A percentile compares a stretch with the other conserved stretches of the same genome.
phyloP scores from a whole-genome alignment of 2,329 filamentous ascomycete species.

The Emydomyces testavorans region DNA sequence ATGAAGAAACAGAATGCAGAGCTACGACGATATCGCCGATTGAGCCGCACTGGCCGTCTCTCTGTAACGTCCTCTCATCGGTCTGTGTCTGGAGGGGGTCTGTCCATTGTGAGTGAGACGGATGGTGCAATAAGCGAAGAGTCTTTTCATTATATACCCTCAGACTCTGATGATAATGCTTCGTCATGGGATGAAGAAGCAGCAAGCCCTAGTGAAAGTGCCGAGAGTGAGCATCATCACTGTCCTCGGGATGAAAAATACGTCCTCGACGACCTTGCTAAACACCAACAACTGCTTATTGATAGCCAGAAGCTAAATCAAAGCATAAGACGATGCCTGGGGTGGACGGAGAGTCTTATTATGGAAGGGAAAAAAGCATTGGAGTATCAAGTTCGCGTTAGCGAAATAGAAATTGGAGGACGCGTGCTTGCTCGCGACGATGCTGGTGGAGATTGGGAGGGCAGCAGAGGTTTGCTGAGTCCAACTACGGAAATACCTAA shows the following conservation, averaged over 20 bases:
- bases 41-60: constrained; percentile 69
- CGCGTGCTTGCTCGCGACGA: constrained; percentile 65
- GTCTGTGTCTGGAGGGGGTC: constrained; percentile 35
- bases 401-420: constrained; percentile 71
- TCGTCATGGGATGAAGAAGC: constrained; percentile 30
- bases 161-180: constrained; percentile 32
- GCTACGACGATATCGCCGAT: constrained; percentile 69
- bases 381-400: constrained; percentile 65
- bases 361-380: constrained; percentile 78
- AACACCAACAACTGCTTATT: constrained; percentile 76
- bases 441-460: constrained; percentile 30
- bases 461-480: constrained; percentile 27
- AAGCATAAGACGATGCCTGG: constrained; percentile 77
- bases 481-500: constrained; percentile 15
- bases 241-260: constrained; percentile 69
- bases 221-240: constrained; percentile 39
- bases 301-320: constrained; percentile 95
- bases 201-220: constrained; percentile 26
- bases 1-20: constrained; percentile 84
- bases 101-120: constrained; percentile 38
- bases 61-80: constrained; percentile 45
- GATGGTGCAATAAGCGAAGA: constrained; percentile 28
- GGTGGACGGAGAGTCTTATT: constrained; percentile 83
- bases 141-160: constrained; percentile 24
- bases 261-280: constrained; percentile 71